These are phyloP conservation scores for Coemansia sp. DNA, from an alignment of 192 early-diverging fungal species.

Conservation along the genomic window DNA sequence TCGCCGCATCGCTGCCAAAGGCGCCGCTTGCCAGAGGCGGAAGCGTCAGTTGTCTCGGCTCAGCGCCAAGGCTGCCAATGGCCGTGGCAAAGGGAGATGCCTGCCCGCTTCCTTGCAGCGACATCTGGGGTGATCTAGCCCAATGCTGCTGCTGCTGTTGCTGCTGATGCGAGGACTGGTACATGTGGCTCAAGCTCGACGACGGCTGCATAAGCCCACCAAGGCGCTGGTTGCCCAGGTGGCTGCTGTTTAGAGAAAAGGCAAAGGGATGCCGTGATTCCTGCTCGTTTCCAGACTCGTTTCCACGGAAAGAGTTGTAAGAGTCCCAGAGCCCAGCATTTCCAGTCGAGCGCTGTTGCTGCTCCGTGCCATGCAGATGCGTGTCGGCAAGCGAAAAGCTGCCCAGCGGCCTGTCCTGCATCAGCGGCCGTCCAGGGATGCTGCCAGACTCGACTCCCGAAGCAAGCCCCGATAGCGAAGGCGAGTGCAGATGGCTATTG, in stretches of 20 bases:
- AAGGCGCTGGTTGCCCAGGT: not conserved
- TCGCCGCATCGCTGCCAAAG: conserved; percentile 13
- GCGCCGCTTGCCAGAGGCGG: conserved; percentile 7
- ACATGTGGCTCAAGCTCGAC: conserved; percentile 14
- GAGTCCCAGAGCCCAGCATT: conserved; percentile 30
- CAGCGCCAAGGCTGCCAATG: conserved; percentile 18
- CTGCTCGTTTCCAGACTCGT: conserved; percentile 7
- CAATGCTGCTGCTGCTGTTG: conserved; percentile 15
- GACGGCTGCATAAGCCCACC: conserved; percentile 16
- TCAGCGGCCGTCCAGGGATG: conserved; percentile 7
- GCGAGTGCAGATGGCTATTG: conserved; percentile 36
- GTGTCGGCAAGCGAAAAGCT: conserved; percentile 33
- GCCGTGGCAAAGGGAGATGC: conserved; percentile 30
- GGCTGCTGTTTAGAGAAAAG: conserved; percentile 13
- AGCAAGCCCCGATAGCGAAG: conserved; percentile 21
- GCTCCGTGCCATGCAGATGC: conserved; percentile 16
- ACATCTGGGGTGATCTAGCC: conserved; percentile 15
- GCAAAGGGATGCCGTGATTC: conserved; percentile 12
- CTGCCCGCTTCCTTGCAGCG: conserved; percentile 13
- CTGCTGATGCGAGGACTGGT: not conserved
- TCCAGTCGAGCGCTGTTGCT: not conserved
- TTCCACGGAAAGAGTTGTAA: conserved; percentile 10
- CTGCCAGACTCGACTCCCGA: conserved; percentile 20
- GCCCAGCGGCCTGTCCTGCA: conserved; percentile 23
- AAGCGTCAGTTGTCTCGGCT: conserved; percentile 4